These are phyloP conservation scores for Physcomitrium patens DNA, from an alignment of 225 moss, liverwort and hornwort species.

Conservation along the genomic window DNA sequence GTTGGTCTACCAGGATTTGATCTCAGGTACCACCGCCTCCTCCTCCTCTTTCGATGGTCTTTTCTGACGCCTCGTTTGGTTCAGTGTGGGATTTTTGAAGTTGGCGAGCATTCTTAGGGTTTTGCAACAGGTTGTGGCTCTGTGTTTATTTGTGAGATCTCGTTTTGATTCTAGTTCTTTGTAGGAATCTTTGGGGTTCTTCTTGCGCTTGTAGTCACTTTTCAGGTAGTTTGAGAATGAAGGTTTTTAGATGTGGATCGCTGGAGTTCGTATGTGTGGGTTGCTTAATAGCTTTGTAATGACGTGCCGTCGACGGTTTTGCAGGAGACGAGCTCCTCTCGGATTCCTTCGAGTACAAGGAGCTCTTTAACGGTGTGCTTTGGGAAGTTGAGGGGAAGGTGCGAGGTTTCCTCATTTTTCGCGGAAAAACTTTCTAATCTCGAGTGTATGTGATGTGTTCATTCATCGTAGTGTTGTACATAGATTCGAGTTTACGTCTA, in stretches of 20 bases:
- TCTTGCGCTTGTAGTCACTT: background rate
- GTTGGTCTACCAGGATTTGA: slow-evolving; percentile 57
- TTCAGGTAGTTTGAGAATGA: too few species aligned
- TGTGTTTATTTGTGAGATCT: background rate
- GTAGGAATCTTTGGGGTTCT: background rate
- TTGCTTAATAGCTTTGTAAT: too few species aligned
- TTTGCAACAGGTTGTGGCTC: background rate
- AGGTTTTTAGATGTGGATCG: background rate
- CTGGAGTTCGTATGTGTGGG: slow-evolving; percentile 26
- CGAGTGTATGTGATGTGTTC: background rate
- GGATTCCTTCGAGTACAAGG: slow-evolving; percentile 48
- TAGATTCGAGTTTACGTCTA: background rate
- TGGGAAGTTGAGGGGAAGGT: slow-evolving; percentile 98
- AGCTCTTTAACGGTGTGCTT: slow-evolving; percentile 77
- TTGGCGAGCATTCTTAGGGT: background rate
- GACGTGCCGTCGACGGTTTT: background rate
- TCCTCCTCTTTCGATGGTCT: background rate
- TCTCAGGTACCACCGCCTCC: slow-evolving; percentile 42
- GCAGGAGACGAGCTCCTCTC: slow-evolving; percentile 97
- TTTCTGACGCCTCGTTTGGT: background rate
- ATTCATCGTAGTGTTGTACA: too few species aligned
- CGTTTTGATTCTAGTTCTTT: too few species aligned
- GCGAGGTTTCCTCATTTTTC: background rate
- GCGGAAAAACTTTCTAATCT: background rate
- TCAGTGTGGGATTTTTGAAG: background rate